A percentile compares a stretch with the other conserved stretches of the same genome.
phyloP scores from a whole-genome alignment of 495 filamentous ascomycete genomes.

The Penicillium samsonianum region DNA sequence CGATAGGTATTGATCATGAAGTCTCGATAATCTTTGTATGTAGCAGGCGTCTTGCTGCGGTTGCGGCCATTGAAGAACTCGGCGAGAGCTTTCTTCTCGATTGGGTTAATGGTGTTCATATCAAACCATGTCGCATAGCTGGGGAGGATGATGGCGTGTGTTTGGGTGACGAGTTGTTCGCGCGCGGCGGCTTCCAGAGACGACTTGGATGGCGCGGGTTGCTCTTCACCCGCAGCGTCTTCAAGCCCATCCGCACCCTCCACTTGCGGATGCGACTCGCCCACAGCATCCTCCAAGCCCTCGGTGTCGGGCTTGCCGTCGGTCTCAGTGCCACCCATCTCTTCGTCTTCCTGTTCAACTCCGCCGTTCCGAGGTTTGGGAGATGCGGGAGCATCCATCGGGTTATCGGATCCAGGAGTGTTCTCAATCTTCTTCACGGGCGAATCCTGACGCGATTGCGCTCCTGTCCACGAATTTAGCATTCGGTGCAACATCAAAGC shows the following conservation, averaged over 20 bases:
- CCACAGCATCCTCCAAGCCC: slow-evolving; percentile 45
- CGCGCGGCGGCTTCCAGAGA: slow-evolving; percentile 81
- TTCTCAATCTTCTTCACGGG: slow-evolving; percentile 29
- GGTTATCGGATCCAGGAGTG: slow-evolving; percentile 65
- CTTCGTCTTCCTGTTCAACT: slow-evolving; percentile 72
- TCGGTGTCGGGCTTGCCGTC: slow-evolving; percentile 61
- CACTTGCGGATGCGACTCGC: slow-evolving; percentile 31
- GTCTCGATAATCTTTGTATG: slow-evolving; percentile 98
- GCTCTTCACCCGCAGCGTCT: slow-evolving; percentile 46
- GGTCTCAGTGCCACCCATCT: slow-evolving; percentile 75
- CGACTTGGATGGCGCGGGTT: slow-evolving; percentile 67
- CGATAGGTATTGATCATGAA: slow-evolving; percentile 99
- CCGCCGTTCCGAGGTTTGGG: slow-evolving; percentile 66
- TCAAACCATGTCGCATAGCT: slow-evolving; percentile 99
- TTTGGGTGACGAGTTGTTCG: slow-evolving; percentile 87
- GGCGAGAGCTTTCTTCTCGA: slow-evolving; percentile 88
- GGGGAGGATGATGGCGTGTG: slow-evolving; percentile 90
- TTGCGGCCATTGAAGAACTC: slow-evolving; percentile 99
- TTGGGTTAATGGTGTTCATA: slow-evolving; percentile 84
- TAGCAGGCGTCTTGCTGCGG: slow-evolving; percentile 94
- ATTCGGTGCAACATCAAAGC: slow-evolving; percentile 13
- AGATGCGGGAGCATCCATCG: slow-evolving; percentile 79
- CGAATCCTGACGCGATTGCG: slow-evolving; percentile 39
- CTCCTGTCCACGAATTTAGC: slow-evolving; percentile 27
- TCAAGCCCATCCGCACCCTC: slow-evolving; percentile 38